phyloP scores from a whole-genome alignment of 2,329 filamentous ascomycete species.

The Bipolaris sorokiniana region DNA sequence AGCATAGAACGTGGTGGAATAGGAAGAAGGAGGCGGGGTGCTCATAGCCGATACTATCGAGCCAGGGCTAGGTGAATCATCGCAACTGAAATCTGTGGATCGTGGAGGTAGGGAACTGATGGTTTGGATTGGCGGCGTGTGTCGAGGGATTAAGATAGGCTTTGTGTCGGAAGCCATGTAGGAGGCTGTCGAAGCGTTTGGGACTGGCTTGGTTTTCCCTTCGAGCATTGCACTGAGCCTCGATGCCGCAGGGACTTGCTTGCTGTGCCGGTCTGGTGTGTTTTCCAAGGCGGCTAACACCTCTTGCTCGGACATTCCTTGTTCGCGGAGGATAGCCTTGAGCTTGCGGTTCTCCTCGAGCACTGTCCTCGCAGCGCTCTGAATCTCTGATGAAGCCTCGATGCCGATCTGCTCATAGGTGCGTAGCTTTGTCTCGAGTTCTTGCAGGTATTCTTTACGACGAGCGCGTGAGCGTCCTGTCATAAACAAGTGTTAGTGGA shows the following conservation, averaged over 20 bases:
- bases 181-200: conserved; percentile 27
- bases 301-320: conserved; percentile 64
- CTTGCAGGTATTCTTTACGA: conserved; percentile 73
- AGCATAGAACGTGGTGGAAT: conserved; percentile 30
- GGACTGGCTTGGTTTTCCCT: conserved; percentile 33
- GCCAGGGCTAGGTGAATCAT: conserved; percentile 39
- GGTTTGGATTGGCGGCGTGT: conserved; percentile 28
- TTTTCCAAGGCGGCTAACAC: conserved; percentile 50
- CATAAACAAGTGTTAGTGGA: conserved; percentile 13
- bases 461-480: conserved; percentile 72
- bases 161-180: conserved; percentile 22
- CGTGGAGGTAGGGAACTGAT: conserved; percentile 32
- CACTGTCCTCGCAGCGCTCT: conserved; percentile 71
- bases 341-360: conserved; percentile 72
- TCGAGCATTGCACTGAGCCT: conserved; percentile 41
- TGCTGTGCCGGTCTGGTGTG: conserved; percentile 30
- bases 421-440: conserved; percentile 69
- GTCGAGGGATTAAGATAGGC: conserved; percentile 23
- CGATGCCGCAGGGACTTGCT: conserved; percentile 39
- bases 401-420: conserved; percentile 69
- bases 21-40: conserved; percentile 36
- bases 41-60: conserved; percentile 43
- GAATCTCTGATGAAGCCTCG: conserved; percentile 73
- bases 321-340: conserved; percentile 62
- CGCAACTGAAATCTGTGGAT: conserved; percentile 31